Base-by-base conservation (phyloP, 2,329 filamentous ascomycete species). In the Aureobasidium subglaciale region DNA sequence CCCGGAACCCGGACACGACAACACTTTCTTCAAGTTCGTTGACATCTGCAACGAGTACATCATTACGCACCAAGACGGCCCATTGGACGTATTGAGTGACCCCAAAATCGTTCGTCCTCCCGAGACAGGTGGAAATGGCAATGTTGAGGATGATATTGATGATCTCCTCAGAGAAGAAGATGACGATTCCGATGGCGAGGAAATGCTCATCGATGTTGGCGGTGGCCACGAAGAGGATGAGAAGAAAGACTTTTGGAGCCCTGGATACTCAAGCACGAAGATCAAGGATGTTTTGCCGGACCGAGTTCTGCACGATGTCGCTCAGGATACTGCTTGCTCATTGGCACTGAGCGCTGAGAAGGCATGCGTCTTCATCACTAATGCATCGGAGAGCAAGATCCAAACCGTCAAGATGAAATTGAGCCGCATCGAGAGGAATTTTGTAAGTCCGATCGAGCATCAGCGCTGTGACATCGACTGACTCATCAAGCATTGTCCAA, bases 341-440 rank as follows among this genome's bases (percentile, higher is more conserved):
- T 30, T 58, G 20, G 32, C 27, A 4, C 11, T 52, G 30, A 45
- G 37, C 20, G 22, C 30, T 16, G 27, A 52, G 29, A 50, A 32
- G 24, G 11, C 42, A 13, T 43, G 29, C 10, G 25, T 56, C 11
- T 46, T 20, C 15, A 49, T 56, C 43, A 29, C 22, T 11, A 40
- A 46, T 15, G 42, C 43, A 7, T 34, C 32, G 24, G n/a, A 20
- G 2, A 35, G 29, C 38, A 54, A 43, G 34, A 7, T 48, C 11
- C 16, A 49, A 8, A 25, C 18, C 3, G 35, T 46, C 10, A n/a
- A 13, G 25, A 30, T 32, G 24, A 56, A 52, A 34, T 48, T 59
- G 20, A 29, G 49, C n/a, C 54, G 50, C 24, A 27, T 59, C 15
- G 57, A 59, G 34, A 25, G 46, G 11, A 50, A 30, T 16, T 42